These are phyloP conservation scores for Rhodomyrtus tomentosa DNA, from an alignment of 345 rosid species.

Conservation along the genomic window DNA sequence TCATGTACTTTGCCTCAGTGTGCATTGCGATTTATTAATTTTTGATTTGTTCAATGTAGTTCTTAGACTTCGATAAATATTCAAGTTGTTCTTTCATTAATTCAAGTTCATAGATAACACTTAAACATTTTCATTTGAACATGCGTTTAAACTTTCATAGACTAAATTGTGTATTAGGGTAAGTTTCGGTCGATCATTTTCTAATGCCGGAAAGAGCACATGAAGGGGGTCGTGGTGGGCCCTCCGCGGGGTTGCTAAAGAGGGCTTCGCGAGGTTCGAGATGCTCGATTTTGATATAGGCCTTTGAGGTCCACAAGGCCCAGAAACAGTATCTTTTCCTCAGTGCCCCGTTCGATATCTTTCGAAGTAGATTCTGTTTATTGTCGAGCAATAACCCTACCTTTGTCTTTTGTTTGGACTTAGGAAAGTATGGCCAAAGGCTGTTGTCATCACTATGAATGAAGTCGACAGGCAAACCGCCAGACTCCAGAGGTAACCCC, in stretches of 20 bases:
- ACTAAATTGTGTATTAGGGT: too few species aligned
- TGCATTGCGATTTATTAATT: too few species aligned
- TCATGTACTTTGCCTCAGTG: too few species aligned
- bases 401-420: neutral
- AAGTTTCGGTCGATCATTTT: too few species aligned
- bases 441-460: neutral
- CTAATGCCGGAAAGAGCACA: neutral
- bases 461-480: neutral
- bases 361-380: neutral
- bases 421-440: neutral
- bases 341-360: neutral
- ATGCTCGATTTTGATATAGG: neutral
- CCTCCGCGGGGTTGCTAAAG: too few species aligned
- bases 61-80: too few species aligned
- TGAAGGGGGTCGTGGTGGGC: rapidly evolving
- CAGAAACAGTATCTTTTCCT: neutral
- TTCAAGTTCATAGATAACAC: too few species aligned
- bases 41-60: too few species aligned
- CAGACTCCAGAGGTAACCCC: neutral
- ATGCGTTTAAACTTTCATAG: too few species aligned
- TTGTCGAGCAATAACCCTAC: neutral
- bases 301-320: neutral
- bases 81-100: too few species aligned
- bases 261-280: neutral
- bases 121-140: too few species aligned